phyloP scores from a whole-genome alignment of 78 protist species.

The Anaeramoeba flamelloides region DNA sequence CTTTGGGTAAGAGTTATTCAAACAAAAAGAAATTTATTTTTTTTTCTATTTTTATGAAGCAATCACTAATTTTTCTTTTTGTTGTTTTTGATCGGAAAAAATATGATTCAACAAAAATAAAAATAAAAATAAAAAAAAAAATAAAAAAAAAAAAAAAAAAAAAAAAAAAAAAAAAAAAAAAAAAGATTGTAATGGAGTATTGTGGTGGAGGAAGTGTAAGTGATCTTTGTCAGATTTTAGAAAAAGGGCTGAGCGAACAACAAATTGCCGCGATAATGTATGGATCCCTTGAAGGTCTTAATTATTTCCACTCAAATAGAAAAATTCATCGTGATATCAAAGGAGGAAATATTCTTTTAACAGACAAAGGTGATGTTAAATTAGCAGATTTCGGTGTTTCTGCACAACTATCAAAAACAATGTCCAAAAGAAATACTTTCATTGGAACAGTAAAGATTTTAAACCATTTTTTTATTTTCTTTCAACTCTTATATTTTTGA shows the following conservation, averaged over 20 bases:
- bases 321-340: slow-evolving; percentile 13
- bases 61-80: no score
- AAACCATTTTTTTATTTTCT: no score
- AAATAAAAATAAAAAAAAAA: no score
- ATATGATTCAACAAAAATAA: no score
- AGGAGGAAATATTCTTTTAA: background rate
- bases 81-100: no score
- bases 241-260: slow-evolving; percentile 9
- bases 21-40: no score
- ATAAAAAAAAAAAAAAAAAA: no score
- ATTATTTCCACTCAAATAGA: background rate
- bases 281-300: slow-evolving; percentile 9
- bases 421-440: background rate
- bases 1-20: slow-evolving; percentile 67
- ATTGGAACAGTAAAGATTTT: no score
- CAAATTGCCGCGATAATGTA: slow-evolving; percentile 17
- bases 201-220: slow-evolving; percentile 66
- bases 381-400: slow-evolving; percentile 10
- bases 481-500: no score
- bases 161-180: no score
- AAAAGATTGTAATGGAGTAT: slow-evolving; percentile 62
- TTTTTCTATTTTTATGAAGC: no score
- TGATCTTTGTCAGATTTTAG: slow-evolving; percentile 32
- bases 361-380: slow-evolving; percentile 6
- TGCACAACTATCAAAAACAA: background rate